Conservation (phyloP, 805 yeast species). For the Lipomyces japonicus region DNA sequence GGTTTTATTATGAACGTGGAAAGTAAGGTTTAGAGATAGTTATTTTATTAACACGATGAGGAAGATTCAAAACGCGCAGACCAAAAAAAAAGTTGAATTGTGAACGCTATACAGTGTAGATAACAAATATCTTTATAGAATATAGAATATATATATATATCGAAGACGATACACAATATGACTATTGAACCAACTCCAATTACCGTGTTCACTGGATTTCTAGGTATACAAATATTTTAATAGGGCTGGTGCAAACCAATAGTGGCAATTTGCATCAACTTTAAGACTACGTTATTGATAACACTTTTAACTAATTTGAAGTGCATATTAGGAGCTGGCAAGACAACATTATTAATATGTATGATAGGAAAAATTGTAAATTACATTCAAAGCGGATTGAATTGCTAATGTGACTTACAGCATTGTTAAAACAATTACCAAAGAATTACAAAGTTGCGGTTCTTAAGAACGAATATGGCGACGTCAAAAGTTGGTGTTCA, state of each 20-base stretch:
- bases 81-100: too few species aligned
- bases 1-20: too few species aligned
- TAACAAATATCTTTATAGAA: too few species aligned
- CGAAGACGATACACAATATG: too few species aligned
- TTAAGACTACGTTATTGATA: neutral
- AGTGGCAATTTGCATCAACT: neutral
- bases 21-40: too few species aligned
- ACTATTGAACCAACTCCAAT: slow-evolving; percentile 22
- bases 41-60: too few species aligned
- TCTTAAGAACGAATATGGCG: slow-evolving; percentile 29
- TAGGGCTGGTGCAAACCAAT: neutral
- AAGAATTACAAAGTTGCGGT: slow-evolving; percentile 25
- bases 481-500: slow-evolving; percentile 17
- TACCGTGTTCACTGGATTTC: slow-evolving; percentile 29
- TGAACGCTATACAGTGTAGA: too few species aligned
- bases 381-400: neutral
- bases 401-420: slow-evolving; percentile 2
- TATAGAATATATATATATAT: too few species aligned
- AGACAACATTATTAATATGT: slow-evolving; percentile 27
- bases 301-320: neutral
- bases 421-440: slow-evolving; percentile 24
- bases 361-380: neutral
- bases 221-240: slow-evolving; percentile 10
- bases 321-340: slow-evolving; percentile 25
- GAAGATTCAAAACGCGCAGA: too few species aligned